A percentile compares a stretch with the other conserved stretches of the same genome.
Conservation (phyloP, 225 moss, liverwort and hornwort genomes). For the Climacium dendroides region DNA sequence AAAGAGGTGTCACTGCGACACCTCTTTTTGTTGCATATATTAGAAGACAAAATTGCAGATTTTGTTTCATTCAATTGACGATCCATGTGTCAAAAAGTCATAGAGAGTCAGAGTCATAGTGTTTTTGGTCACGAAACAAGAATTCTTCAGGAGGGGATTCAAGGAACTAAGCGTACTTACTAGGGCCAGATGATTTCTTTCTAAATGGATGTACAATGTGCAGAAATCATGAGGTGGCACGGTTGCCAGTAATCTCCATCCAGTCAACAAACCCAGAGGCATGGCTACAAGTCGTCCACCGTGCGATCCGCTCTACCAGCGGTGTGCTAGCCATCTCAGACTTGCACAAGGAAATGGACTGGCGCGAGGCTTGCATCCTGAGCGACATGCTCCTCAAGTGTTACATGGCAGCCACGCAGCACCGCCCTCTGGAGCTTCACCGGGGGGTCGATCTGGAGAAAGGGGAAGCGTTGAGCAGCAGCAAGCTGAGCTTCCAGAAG, state of each 20-base stretch:
- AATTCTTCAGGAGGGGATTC: background rate
- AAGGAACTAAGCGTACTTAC: no score
- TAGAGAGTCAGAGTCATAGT: background rate
- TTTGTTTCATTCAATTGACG: background rate
- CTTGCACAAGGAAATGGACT: constrained; percentile 14
- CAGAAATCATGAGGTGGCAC: background rate
- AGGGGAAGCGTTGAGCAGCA: constrained; percentile 1
- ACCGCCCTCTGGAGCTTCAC: constrained; percentile 10
- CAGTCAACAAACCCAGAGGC: background rate
- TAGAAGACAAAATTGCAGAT: background rate
- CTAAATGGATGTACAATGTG: background rate
- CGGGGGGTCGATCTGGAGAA: constrained; percentile 10
- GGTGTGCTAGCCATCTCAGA: constrained; percentile 7
- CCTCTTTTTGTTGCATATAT: background rate
- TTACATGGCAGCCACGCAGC: constrained; percentile 18
- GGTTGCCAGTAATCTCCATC: background rate
- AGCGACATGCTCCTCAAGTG: constrained; percentile 21
- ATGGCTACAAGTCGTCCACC: constrained; percentile 9
- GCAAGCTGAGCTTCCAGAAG: background rate
- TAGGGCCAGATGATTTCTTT: background rate
- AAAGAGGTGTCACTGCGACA: background rate
- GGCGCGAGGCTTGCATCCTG: constrained; percentile 19
- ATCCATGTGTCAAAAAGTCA: background rate
- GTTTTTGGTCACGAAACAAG: background rate
- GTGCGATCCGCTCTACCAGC: background rate